These are phyloP conservation scores for Colletotrichum chlorophyti DNA, from an alignment of 2,329 filamentous ascomycete species.

Conservation along the genomic window DNA sequence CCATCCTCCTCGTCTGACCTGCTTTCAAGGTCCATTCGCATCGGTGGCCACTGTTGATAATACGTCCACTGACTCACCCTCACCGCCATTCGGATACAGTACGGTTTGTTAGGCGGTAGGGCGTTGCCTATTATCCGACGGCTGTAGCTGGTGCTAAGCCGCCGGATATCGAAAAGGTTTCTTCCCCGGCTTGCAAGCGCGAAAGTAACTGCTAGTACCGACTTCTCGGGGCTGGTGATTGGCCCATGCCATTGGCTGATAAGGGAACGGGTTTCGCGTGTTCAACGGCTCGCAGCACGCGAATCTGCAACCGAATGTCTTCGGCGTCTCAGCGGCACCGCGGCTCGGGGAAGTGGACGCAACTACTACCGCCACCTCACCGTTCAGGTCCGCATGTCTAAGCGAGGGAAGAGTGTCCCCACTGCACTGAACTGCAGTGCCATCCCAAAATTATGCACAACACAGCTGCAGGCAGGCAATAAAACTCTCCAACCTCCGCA, in stretches of 20 bases:
- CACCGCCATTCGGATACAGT: constrained; percentile 21
- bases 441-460: no score
- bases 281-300: constrained; percentile 8
- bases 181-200: constrained; percentile 1
- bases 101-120: no score
- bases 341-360: constrained; percentile 1
- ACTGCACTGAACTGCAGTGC: not conserved
- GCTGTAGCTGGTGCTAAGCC: no score
- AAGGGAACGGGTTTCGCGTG: not conserved
- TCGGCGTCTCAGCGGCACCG: not conserved
- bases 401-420: constrained; percentile 4
- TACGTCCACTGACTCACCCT: constrained; percentile 20
- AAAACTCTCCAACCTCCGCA: no score
- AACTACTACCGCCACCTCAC: not conserved
- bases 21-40: constrained; percentile 2
- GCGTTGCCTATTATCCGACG: constrained; percentile 9
- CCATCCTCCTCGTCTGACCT: constrained; percentile 7
- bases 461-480: no score
- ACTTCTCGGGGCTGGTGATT: not conserved
- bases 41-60: not conserved
- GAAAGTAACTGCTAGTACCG: not conserved
- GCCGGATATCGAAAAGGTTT: no score
- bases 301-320: not conserved
- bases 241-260: constrained; percentile 3
- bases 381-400: not conserved